Evolutionary conservation across 169 alveolate species (phyloP).

Genomic region (Amoebophrya sp.): DNA sequence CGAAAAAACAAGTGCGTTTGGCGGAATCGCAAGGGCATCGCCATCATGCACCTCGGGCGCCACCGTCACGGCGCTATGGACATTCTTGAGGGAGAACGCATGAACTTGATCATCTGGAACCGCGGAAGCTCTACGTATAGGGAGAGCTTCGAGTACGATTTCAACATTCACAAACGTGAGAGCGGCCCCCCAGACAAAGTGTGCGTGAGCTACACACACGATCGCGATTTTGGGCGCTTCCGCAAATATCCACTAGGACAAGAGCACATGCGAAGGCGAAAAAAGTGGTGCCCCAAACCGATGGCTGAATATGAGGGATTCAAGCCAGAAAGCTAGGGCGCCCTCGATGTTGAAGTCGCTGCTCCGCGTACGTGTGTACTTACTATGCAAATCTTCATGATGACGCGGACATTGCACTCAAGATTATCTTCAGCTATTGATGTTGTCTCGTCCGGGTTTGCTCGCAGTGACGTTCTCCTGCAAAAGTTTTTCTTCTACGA

Average conservation of each 20-base stretch:
- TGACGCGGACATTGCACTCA: too few relatives aligned
- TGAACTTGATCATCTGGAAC: slow-evolving; percentile 7
- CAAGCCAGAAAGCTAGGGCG: too few relatives aligned
- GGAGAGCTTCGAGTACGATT: slow-evolving; percentile 13
- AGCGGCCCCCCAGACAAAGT: slow-evolving; percentile 10
- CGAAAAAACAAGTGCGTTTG: slow-evolving; percentile 35
- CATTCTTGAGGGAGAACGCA: background rate
- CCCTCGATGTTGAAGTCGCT: too few relatives aligned
- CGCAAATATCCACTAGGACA: background rate
- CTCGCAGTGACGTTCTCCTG: too few relatives aligned
- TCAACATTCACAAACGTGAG: background rate
- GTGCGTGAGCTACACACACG: slow-evolving; percentile 45
- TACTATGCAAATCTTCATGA: too few relatives aligned
- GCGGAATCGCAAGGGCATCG: background rate
- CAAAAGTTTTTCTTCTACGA: too few relatives aligned
- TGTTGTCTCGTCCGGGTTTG: too few relatives aligned
- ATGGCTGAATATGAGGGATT: too few relatives aligned
- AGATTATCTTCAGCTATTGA: too few relatives aligned
- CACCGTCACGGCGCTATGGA: background rate
- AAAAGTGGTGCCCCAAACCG: background rate
- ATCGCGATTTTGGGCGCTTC: slow-evolving; percentile 42
- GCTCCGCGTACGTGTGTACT: too few relatives aligned
- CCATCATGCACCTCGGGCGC: background rate
- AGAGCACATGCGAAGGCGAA: background rate
- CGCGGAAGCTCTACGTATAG: slow-evolving; percentile 10